phyloP scores from a whole-genome alignment of 495 filamentous ascomycete species.

The Penicillium roqueforti region DNA sequence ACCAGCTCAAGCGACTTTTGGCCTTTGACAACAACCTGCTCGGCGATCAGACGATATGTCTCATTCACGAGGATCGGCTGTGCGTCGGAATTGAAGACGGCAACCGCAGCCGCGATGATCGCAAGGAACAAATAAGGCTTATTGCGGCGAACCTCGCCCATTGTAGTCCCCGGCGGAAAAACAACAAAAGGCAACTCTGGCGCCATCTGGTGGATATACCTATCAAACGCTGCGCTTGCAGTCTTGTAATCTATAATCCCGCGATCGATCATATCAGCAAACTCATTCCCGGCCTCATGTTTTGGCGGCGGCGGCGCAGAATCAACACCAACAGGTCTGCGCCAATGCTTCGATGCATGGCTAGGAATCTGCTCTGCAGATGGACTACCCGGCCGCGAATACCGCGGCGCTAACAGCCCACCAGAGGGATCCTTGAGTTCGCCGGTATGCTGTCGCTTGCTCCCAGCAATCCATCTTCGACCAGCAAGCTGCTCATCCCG shows the following conservation, averaged over 20 bases:
- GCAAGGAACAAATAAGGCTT: slow-evolving; percentile 80
- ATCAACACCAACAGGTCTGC: slow-evolving; percentile 10
- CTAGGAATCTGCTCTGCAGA: slow-evolving; percentile 23
- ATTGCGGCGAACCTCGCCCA: slow-evolving; percentile 59
- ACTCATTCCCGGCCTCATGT: slow-evolving; percentile 24
- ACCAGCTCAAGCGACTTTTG: slow-evolving; percentile 85
- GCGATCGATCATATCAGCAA: slow-evolving; percentile 67
- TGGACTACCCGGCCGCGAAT: slow-evolving; percentile 21
- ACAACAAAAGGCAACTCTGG: slow-evolving; percentile 75
- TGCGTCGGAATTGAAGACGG: slow-evolving; percentile 53
- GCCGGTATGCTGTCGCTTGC: slow-evolving; percentile 23
- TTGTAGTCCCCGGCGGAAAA: slow-evolving; percentile 62
- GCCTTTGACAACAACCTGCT: slow-evolving; percentile 67
- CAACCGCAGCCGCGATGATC: slow-evolving; percentile 66
- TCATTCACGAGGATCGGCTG: slow-evolving; percentile 64
- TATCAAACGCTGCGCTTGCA: slow-evolving; percentile 61
- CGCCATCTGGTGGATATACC: slow-evolving; percentile 65
- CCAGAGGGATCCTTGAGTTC: slow-evolving; percentile 17
- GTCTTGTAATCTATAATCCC: slow-evolving; percentile 58
- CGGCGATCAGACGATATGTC: slow-evolving; percentile 66
- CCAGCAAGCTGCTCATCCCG: slow-evolving; percentile 11
- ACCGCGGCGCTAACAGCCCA: slow-evolving; percentile 18
- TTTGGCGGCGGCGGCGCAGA: slow-evolving; percentile 12
- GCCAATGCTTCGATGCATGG: slow-evolving; percentile 15
- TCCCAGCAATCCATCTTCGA: slow-evolving; percentile 20